A percentile compares a stretch with the other conserved stretches of the same genome.
Evolutionary conservation across 257 asterid species (phyloP).

Genomic region (Solanum etuberosum): DNA sequence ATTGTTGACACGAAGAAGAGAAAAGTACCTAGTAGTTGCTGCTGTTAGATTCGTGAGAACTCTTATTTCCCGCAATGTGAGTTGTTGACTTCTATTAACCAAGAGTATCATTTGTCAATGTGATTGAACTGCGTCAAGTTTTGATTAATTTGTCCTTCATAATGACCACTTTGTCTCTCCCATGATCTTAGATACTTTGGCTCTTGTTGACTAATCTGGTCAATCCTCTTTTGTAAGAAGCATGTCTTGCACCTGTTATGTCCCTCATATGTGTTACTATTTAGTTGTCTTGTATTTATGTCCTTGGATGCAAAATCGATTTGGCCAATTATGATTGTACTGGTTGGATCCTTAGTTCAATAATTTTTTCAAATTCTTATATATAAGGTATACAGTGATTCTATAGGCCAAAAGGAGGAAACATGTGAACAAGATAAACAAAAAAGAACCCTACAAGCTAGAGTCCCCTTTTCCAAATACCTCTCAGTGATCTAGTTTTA

Average conservation of each 20-base stretch:
- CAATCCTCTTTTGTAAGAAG: background rate
- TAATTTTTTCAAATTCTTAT: background rate
- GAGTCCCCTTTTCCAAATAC: background rate
- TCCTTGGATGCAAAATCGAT: background rate
- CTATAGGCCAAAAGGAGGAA: background rate
- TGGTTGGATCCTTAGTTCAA: background rate
- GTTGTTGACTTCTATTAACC: slow-evolving; percentile 18
- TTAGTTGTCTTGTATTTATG: background rate
- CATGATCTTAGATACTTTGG: background rate
- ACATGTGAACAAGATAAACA: background rate
- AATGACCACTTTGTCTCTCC: background rate
- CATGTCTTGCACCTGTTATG: background rate
- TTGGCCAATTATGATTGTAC: background rate
- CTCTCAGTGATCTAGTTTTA: background rate
- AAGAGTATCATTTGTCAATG: background rate
- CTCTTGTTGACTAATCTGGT: background rate
- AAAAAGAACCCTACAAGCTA: background rate
- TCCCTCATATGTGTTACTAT: background rate
- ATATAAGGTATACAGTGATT: background rate
- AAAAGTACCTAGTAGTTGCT: slow-evolving; percentile 81
- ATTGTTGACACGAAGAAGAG: slow-evolving; percentile 73
- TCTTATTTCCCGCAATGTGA: slow-evolving; percentile 80
- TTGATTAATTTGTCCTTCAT: background rate
- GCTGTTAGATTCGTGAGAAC: slow-evolving; percentile 87
- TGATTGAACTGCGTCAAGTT: background rate